Evolutionary conservation across 2,329 filamentous ascomycete genomes (phyloP).

Genomic region (Coniosporium tulheliwenetii): DNA sequence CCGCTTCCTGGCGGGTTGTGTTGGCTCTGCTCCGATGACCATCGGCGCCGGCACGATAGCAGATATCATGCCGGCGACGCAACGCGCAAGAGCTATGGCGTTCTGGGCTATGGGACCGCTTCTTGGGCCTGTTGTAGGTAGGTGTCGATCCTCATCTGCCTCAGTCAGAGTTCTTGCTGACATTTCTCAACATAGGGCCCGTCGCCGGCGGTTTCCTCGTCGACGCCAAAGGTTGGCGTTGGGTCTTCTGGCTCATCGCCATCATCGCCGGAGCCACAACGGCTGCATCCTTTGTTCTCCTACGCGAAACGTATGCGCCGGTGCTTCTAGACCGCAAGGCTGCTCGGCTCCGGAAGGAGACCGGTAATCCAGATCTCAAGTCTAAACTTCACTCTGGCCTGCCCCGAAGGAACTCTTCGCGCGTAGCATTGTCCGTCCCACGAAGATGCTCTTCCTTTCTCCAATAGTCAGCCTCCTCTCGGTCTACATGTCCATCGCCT

Average conservation of each 20-base stretch:
- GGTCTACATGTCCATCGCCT: constrained; percentile 21
- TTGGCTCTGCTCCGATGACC: constrained; percentile 17
- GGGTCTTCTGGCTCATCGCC: constrained; percentile 37
- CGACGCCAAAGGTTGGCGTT: constrained; percentile 35
- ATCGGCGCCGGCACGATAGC: constrained; percentile 19
- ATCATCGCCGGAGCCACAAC: constrained; percentile 17
- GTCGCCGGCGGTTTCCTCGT: constrained; percentile 35
- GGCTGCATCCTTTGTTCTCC: constrained; percentile 11
- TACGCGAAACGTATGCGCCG: constrained; percentile 28
- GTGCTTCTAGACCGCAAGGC: constrained; percentile 26
- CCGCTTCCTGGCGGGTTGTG: constrained; percentile 18
- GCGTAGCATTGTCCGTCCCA: constrained; percentile 7
- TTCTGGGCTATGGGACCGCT: constrained; percentile 20
- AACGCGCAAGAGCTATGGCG: constrained; percentile 19
- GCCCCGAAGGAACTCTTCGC: constrained; percentile 1
- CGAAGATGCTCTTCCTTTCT: constrained; percentile 21
- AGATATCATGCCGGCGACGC: constrained; percentile 17
- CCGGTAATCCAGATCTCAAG: constrained; percentile 16
- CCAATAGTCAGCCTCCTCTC: constrained; percentile 19
- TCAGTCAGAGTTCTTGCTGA: no score
- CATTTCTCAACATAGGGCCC: not conserved
- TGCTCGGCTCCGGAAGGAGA: constrained; percentile 24
- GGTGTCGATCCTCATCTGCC: no score
- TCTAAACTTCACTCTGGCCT: constrained; percentile 1
- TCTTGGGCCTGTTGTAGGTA: constrained; percentile 17